Evolutionary conservation across 257 asterid genomes (phyloP).

Genomic region (Petrea volubilis): DNA sequence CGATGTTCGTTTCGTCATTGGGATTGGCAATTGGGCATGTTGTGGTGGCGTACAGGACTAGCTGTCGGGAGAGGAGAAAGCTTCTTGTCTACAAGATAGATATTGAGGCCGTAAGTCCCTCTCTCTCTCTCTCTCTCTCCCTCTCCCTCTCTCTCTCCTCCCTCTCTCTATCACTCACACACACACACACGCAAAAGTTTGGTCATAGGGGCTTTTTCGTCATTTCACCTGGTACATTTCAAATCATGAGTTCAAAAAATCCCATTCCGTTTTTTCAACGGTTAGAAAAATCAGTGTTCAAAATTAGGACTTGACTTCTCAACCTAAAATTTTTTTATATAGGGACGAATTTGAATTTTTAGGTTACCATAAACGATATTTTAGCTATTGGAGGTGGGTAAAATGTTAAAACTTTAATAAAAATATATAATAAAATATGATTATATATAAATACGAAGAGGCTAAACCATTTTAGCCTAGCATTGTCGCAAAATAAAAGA

Average conservation of each 20-base stretch:
- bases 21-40: conserved; percentile 76
- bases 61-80: conserved; percentile 86
- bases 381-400: too few relatives aligned
- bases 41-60: conserved; percentile 80
- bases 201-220: conserved; percentile 22
- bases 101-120: conserved; percentile 85
- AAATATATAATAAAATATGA: neutral
- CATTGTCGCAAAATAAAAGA: too few relatives aligned
- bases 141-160: neutral
- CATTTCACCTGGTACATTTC: neutral
- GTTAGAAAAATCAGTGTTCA: too few relatives aligned
- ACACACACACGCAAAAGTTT: neutral
- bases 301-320: too few relatives aligned
- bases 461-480: too few relatives aligned
- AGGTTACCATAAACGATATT: too few relatives aligned
- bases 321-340: too few relatives aligned
- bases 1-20: conserved; percentile 63
- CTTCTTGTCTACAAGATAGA: conserved; percentile 92
- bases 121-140: neutral
- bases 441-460: too few relatives aligned
- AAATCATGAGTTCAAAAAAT: neutral
- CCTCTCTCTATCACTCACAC: neutral
- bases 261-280: too few relatives aligned
- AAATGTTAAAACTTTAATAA: too few relatives aligned
- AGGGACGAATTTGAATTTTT: too few relatives aligned